Conservation (phyloP, 1,139 yeast species). For the Yamadazyma sp. region DNA sequence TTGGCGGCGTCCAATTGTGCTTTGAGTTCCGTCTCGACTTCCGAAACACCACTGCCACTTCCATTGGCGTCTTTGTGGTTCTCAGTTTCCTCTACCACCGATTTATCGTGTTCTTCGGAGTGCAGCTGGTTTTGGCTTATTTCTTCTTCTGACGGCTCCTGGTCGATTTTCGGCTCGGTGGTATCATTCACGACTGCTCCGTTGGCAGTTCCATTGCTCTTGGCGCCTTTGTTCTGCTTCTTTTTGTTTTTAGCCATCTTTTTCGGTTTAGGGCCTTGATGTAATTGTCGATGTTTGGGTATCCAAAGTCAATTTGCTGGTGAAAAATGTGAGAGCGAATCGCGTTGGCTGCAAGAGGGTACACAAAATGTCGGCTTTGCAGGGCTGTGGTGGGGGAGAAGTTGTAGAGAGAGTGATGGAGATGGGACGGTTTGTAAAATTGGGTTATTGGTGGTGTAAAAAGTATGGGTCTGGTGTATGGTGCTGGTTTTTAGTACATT, state of each 20-base stretch:
- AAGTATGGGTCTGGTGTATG: neutral
- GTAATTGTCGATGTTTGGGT: neutral
- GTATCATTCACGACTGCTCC: neutral
- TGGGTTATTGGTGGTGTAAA: too few relatives aligned
- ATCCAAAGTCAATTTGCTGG: neutral
- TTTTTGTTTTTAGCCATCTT: conserved; percentile 36
- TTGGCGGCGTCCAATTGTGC: neutral
- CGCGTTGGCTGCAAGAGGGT: neutral
- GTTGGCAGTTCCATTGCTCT: neutral
- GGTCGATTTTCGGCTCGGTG: neutral
- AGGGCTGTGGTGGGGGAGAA: too few relatives aligned
- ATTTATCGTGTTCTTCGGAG: too few relatives aligned
- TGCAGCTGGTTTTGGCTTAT: neutral
- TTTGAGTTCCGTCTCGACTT: neutral
- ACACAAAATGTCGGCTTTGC: neutral
- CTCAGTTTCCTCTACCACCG: neutral
- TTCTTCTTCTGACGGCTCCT: conserved; percentile 1
- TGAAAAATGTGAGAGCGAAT: conserved; percentile 1
- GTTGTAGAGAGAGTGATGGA: too few relatives aligned
- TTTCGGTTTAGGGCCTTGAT: too few relatives aligned
- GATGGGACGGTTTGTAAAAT: too few relatives aligned
- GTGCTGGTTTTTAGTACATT: conserved; percentile 7
- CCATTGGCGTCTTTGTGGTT: neutral
- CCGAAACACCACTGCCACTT: neutral
- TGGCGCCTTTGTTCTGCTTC: conserved; percentile 18